Conservation (phyloP, 176 grass and related monocot genomes). For the Cenchrus americanus region DNA sequence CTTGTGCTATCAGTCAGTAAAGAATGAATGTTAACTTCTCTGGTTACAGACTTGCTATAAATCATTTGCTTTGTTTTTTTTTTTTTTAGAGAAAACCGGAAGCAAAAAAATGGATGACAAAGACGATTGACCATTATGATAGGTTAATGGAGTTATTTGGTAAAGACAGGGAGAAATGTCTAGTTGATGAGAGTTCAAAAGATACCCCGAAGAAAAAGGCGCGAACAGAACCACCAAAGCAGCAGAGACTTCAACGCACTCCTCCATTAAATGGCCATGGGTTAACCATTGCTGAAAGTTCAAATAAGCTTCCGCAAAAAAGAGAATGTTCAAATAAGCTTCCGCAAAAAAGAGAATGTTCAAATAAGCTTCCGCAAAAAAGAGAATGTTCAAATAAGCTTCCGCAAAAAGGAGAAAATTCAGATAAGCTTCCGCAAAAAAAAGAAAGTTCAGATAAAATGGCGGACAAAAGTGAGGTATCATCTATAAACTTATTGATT, state of each 20-base stretch:
- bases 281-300: neutral
- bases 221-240: slow-evolving; percentile 43
- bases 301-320: neutral
- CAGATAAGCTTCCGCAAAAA: too few species aligned
- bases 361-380: too few species aligned
- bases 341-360: too few species aligned
- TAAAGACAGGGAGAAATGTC: slow-evolving; percentile 49
- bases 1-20: slow-evolving; percentile 16
- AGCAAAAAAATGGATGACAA: slow-evolving; percentile 60
- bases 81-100: slow-evolving; percentile 54
- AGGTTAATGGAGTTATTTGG: slow-evolving; percentile 48
- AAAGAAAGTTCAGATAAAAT: slow-evolving; percentile 18
- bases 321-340: too few species aligned
- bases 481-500: slow-evolving; percentile 27
- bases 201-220: slow-evolving; percentile 31
- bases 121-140: slow-evolving; percentile 59
- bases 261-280: slow-evolving; percentile 40
- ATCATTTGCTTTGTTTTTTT: slow-evolving; percentile 40
- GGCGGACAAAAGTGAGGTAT: slow-evolving; percentile 44
- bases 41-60: neutral
- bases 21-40: neutral
- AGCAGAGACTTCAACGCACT: slow-evolving; percentile 32
- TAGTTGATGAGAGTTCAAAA: slow-evolving; percentile 16
- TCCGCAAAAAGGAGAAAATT: too few species aligned
- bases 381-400: too few species aligned